Evolutionary conservation across 1,139 yeast genomes (phyloP).

Genomic region (Yamadazyma epiphylla): DNA sequence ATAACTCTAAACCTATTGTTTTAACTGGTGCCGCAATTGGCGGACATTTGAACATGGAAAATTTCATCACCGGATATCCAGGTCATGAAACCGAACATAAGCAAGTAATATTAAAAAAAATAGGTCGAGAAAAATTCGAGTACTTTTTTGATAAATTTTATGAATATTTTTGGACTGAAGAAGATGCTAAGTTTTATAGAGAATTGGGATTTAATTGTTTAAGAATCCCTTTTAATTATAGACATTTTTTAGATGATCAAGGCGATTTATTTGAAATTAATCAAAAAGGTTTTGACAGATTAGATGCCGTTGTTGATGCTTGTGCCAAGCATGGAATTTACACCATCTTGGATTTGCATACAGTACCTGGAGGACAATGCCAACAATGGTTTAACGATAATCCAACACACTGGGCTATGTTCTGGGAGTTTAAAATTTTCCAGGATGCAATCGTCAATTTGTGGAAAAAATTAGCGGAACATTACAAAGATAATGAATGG

Average conservation of each 20-base stretch:
- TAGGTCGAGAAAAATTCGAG: conserved; percentile 37
- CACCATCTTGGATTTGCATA: conserved; percentile 39
- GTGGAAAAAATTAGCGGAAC: conserved; percentile 33
- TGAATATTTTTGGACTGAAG: conserved; percentile 41
- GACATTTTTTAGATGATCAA: conserved; percentile 37
- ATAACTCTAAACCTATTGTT: conserved; percentile 25
- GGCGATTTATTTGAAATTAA: conserved; percentile 31
- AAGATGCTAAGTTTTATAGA: conserved; percentile 35
- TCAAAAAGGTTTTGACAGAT: conserved; percentile 31
- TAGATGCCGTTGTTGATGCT: conserved; percentile 32
- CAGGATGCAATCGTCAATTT: conserved; percentile 35
- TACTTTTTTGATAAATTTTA: conserved; percentile 41
- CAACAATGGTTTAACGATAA: conserved; percentile 46
- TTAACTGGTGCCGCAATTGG: conserved; percentile 37
- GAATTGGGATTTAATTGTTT: conserved; percentile 36
- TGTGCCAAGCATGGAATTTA: conserved; percentile 33
- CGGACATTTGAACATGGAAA: conserved; percentile 45
- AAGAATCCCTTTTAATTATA: conserved; percentile 41
- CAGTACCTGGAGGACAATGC: conserved; percentile 47
- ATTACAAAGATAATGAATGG: conserved; percentile 36
- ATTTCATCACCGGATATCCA: conserved; percentile 44
- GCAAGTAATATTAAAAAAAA: conserved; percentile 22
- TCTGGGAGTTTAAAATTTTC: conserved; percentile 41
- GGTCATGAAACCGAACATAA: conserved; percentile 44
- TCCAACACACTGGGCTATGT: conserved; percentile 34